Conservation (phyloP, 2,329 filamentous ascomycete genomes). For the Zymoseptoria pseudotritici region DNA sequence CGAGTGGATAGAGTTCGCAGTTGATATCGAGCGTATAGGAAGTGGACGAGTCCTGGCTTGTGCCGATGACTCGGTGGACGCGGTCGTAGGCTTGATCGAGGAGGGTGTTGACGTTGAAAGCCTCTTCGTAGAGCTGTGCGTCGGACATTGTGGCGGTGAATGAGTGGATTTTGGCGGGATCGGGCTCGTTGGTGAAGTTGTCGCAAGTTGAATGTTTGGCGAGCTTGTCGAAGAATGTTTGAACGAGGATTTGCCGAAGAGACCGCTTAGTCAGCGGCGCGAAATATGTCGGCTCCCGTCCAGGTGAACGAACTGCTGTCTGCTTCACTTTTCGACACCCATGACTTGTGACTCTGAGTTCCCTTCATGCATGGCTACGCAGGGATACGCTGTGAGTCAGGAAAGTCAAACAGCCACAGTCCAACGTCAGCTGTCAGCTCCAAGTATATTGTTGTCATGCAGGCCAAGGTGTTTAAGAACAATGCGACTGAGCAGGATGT, state of each 20-base stretch:
- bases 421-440: no score
- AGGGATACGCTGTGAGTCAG: no score
- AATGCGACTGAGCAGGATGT: background rate
- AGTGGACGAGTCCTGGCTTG: conserved; percentile 65
- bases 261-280: background rate
- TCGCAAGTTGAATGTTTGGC: background rate
- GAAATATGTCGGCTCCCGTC: no score
- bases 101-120: conserved; percentile 39
- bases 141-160: conserved; percentile 15
- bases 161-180: background rate
- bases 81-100: conserved; percentile 91
- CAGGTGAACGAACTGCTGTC: no score
- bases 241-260: background rate
- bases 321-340: no score
- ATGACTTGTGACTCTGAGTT: no score
- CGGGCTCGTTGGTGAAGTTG: background rate
- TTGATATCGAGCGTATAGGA: conserved; percentile 87
- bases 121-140: conserved; percentile 22
- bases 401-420: no score
- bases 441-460: no score
- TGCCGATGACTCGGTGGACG: conserved; percentile 75
- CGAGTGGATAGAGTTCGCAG: conserved; percentile 78
- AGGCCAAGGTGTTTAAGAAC: no score
- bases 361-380: no score
- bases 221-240: background rate